These are phyloP conservation scores for Vanrija sp. DNA, from an alignment of 1,284 basidiomycete genomes.

Conservation along the genomic window DNA sequence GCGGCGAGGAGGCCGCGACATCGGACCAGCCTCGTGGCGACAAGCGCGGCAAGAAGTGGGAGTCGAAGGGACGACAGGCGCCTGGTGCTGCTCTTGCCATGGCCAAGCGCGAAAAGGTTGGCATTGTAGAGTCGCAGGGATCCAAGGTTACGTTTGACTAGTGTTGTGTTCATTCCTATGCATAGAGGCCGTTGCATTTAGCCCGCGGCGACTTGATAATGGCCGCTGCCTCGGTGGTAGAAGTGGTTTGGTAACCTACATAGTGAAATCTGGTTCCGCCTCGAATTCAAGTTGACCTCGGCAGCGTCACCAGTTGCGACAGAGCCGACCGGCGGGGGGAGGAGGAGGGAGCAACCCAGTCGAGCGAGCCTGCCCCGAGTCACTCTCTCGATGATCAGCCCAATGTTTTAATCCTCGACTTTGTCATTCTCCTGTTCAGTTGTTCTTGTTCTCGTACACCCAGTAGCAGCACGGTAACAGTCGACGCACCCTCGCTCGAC, in stretches of 20 bases:
- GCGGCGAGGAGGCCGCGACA: slow-evolving; percentile 6
- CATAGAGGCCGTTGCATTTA: neutral
- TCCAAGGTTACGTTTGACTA: slow-evolving; percentile 73
- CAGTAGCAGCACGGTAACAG: no score
- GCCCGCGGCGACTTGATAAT: no score
- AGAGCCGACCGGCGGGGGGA: no score
- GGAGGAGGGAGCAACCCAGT: no score
- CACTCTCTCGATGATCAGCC: no score
- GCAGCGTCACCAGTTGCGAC: no score
- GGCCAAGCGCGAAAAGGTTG: slow-evolving; percentile 78
- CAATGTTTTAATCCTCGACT: no score
- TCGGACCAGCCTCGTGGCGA: slow-evolving; percentile 11
- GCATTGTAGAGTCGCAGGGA: slow-evolving; percentile 69
- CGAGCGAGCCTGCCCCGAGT: no score
- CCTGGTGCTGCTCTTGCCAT: slow-evolving; percentile 87
- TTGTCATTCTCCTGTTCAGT: neutral
- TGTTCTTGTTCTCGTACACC: neutral
- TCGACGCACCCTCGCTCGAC: neutral
- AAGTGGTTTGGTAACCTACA: no score
- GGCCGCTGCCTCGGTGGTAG: no score
- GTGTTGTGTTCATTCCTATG: neutral
- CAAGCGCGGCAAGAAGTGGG: slow-evolving; percentile 46
- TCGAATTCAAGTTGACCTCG: no score
- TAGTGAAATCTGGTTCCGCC: no score
- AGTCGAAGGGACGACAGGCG: slow-evolving; percentile 57